phyloP scores from a whole-genome alignment of 306 rosid genomes.

The Psophocarpus tetragonolobus region DNA sequence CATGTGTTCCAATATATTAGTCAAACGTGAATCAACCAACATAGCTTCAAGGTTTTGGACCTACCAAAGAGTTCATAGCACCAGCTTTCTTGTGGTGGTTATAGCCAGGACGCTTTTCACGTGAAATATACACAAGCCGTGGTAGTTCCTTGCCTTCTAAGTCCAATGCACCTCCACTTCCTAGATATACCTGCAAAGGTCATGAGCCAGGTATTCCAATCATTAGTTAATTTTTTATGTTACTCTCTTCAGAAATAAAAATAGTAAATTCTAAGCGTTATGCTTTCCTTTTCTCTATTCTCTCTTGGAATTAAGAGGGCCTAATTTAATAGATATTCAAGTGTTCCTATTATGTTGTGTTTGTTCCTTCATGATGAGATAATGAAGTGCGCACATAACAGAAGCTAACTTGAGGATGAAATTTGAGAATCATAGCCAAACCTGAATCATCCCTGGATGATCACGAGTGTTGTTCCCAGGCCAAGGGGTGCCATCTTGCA shows the following conservation, averaged over 20 bases:
- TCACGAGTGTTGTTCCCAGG: background rate
- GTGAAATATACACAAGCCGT: background rate
- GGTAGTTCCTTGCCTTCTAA: background rate
- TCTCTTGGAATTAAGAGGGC: background rate
- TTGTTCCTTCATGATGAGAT: background rate
- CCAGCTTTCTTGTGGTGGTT: background rate
- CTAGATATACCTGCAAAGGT: background rate
- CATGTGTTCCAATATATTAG: background rate
- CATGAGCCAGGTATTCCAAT: background rate
- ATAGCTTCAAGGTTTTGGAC: background rate
- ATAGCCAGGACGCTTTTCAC: slow-evolving; percentile 7
- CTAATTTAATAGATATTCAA: background rate
- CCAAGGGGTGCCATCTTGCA: background rate
- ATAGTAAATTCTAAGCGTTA: background rate
- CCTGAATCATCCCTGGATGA: slow-evolving; percentile 6
- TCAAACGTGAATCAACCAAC: background rate
- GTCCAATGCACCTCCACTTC: background rate
- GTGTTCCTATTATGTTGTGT: background rate
- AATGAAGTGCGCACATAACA: background rate
- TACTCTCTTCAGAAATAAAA: background rate
- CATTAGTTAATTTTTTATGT: background rate
- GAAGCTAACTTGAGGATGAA: background rate
- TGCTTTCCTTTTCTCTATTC: background rate
- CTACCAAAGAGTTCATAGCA: slow-evolving; percentile 7
- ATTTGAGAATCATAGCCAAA: background rate